Evolutionary conservation across 306 rosid genomes (phyloP).

Genomic region (Quercus ilex): DNA sequence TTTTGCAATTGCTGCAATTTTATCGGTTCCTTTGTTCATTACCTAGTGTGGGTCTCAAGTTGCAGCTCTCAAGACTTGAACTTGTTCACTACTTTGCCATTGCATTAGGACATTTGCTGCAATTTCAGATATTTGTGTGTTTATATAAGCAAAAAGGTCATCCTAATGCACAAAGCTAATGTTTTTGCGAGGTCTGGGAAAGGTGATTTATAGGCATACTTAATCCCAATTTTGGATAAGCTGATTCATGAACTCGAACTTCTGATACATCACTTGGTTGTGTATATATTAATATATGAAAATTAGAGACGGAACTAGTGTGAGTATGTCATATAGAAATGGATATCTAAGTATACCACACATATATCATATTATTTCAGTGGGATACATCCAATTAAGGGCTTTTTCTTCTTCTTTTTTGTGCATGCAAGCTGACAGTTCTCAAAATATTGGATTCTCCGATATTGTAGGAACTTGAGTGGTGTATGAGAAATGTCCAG

Average conservation of each 20-base stretch:
- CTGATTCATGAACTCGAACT: no score
- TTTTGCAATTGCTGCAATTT: not conserved
- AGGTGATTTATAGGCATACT: no score
- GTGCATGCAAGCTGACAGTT: not conserved
- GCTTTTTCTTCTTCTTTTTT: not conserved
- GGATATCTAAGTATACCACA: not conserved
- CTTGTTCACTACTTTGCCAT: not conserved
- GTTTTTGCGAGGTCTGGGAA: no score
- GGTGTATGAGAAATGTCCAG: constrained; percentile 56
- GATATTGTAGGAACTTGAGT: constrained; percentile 3
- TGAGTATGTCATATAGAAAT: not conserved
- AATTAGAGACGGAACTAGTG: not conserved
- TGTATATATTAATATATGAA: not conserved
- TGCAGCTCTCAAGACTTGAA: not conserved
- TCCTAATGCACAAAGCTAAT: accelerated
- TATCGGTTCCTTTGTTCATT: not conserved
- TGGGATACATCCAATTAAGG: not conserved
- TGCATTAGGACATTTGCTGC: not conserved
- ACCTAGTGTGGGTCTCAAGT: not conserved
- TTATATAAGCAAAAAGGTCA: not conserved
- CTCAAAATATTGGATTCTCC: not conserved
- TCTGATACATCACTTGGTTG: not conserved
- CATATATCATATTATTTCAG: not conserved
- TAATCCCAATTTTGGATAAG: no score
- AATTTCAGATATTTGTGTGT: not conserved